Evolutionary conservation across 805 yeast genomes (phyloP), one percentile per base, ranked within the genome.

Genomic region (Yarrowia osloensis): DNA sequence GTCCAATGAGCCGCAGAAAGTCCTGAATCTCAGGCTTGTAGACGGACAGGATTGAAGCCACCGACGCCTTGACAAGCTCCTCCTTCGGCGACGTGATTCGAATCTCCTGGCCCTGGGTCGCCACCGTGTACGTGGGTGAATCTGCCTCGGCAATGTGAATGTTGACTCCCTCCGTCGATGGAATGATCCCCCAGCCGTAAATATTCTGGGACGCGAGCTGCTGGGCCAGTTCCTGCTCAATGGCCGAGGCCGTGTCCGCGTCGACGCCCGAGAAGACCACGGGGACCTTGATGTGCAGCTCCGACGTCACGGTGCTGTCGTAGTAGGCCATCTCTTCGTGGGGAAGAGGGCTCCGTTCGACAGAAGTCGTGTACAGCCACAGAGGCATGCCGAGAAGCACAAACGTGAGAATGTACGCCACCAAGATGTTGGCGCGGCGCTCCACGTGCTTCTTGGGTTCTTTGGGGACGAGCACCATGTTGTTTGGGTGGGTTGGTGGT

Each of bases 341-440:
- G 17, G 90, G 90, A 42, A 89, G 78, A 42, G 81, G 81, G 1
- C 91, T 89, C 66, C 92, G 78, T 71, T 86, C 82, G 21, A 88
- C 84, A 2, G 85, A 77, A 4, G 94, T 87, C 21, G 94, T 87
- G 28, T 71, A 68, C 39, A 77, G 71, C 86, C 89, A 88, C 66
- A 86, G 73, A 5, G 93, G 92, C 6, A 82, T 71, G 2, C 89
- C 91, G 22, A 85, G 69, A 4, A 44, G 44, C 66, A 61, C 54
- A 61, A 61, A 61, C 22, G 66, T 44, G 44, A 61, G 66, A 15
- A 61, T 29, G 54, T 44, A 61, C 54, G 66, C 52, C 12, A 61
- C 54, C n/a, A 44, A 33, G n/a, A 61, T 35, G 54, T 61, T 44
- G 54, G 66, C 66, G 39, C 66, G 66, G 8, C 63, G 63, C 12